Evolutionary conservation across 768 basidiomycete species (phyloP), one percentile per base, ranked within the genome.

Genomic region (Flagelloscypha sp.): DNA sequence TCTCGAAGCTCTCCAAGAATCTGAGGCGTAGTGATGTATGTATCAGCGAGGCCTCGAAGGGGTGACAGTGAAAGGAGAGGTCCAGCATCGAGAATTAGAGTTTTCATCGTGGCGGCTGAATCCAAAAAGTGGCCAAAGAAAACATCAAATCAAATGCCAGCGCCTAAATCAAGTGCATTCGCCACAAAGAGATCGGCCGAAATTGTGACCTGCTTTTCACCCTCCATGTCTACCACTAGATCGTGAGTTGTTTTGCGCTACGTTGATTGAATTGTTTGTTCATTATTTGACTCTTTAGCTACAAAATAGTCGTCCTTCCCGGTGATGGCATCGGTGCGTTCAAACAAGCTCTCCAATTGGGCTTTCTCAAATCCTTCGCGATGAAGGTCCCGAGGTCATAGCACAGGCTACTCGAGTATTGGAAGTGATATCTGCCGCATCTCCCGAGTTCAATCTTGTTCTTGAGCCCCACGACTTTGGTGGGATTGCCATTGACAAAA

Each of bases 301-400:
- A 85, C 60, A 81, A 80, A 44, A 76, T 99, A 54, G 85, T 79
- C 23, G 73, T 93, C 35, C 78, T 99, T 27, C 80, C 83, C n/a
- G 95, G 95, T 34, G 95, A 99, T 61, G 95, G 95, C 42, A 98
- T 99, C 49, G 94, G 93, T 89, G 51, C 27, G 69, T 41, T n/a
- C n/a, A n/a, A n/a, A n/a, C n/a, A n/a, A n/a, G n/a, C n/a, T n/a
- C n/a, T n/a, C n/a, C n/a, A n/a, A n/a, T n/a, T n/a, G n/a, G n/a
- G n/a, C n/a, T n/a, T n/a, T n/a, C n/a, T n/a, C n/a, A n/a, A n/a
- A n/a, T n/a, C n/a, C n/a, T n/a, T n/a, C n/a, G n/a, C n/a, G 18
- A 24, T 45, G 16, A 44, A 71, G 94, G 95, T 18, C 95, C 95
- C 19, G 89, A 93, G 50, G 92, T 99, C 20, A 70, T 89, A 18